These are phyloP conservation scores for Aureobasidium sp. DNA, from an alignment of 2,329 filamentous ascomycete genomes.

Conservation along the genomic window DNA sequence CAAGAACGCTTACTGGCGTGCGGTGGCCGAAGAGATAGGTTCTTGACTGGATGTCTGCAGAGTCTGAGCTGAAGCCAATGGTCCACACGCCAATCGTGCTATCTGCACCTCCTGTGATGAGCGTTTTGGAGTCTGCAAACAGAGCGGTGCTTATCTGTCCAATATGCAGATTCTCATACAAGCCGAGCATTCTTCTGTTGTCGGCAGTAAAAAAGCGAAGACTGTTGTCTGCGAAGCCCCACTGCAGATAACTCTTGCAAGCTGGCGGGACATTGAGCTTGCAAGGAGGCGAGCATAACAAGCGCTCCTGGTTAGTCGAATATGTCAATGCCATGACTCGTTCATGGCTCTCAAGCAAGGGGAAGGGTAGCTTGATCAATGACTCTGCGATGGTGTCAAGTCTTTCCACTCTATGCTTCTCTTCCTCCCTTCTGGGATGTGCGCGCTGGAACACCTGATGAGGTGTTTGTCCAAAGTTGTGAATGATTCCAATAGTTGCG, in stretches of 20 bases:
- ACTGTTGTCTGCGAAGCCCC: constrained; percentile 91
- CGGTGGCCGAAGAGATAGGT: constrained; percentile 88
- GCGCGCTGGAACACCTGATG: constrained; percentile 83
- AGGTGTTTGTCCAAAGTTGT: constrained; percentile 97
- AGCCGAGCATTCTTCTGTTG: constrained; percentile 67
- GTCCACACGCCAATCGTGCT: constrained; percentile 84
- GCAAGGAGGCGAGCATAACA: constrained; percentile 78
- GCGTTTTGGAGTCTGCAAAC: constrained; percentile 82
- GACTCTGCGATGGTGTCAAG: constrained; percentile 73
- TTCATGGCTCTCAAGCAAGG: constrained; percentile 69
- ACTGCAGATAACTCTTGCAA: constrained; percentile 82
- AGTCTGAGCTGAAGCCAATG: constrained; percentile 55
- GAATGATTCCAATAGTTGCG: constrained; percentile 90
- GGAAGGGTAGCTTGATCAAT: constrained; percentile 69
- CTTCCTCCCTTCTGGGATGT: constrained; percentile 63
- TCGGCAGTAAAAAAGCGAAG: constrained; percentile 86
- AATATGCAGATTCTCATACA: constrained; percentile 91
- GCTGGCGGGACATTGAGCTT: constrained; percentile 77
- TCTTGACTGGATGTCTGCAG: constrained; percentile 70
- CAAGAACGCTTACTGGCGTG: constrained; percentile 71
- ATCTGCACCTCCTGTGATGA: constrained; percentile 88
- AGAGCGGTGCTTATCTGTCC: constrained; percentile 77
- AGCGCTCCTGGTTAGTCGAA: constrained; percentile 69
- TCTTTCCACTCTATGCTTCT: constrained; percentile 54
- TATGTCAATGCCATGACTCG: constrained; percentile 73